phyloP scores from a whole-genome alignment of 108 stramenopile genomes.

The Pseudonitzschia delicatissima region DNA sequence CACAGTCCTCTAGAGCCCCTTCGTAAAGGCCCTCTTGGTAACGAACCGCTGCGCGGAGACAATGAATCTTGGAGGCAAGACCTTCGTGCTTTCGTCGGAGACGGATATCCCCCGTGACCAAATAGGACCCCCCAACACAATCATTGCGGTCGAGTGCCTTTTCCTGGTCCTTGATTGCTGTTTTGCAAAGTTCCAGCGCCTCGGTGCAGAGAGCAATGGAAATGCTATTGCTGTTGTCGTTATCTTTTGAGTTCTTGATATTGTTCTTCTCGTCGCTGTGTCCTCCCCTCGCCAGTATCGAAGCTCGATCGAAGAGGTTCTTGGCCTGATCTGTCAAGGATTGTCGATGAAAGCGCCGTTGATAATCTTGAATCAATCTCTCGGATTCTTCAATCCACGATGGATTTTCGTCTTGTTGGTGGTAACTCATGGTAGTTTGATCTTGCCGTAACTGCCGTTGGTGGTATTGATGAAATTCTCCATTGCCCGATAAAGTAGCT shows the following conservation, averaged over 20 bases:
- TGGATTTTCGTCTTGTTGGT: background rate
- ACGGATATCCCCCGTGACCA: constrained; percentile 1
- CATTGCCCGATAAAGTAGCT: no score
- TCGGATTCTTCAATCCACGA: background rate
- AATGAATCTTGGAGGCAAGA: constrained; percentile 1
- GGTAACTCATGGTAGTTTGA: no score
- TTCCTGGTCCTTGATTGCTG: background rate
- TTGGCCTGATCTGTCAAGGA: constrained; percentile 6
- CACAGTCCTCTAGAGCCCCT: background rate
- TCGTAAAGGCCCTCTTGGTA: background rate
- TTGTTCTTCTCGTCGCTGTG: no score
- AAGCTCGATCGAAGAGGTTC: background rate
- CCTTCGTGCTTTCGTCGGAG: background rate
- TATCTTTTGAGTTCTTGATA: background rate
- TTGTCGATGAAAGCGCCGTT: constrained; percentile 6
- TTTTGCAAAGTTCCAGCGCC: background rate
- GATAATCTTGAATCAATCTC: background rate
- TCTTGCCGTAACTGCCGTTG: no score
- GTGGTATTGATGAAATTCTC: no score
- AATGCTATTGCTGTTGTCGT: no score
- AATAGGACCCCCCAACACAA: constrained; percentile 4
- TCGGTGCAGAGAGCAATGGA: background rate
- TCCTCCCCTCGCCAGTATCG: background rate
- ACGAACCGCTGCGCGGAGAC: background rate
- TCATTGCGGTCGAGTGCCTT: background rate